A percentile compares a stretch with the other conserved stretches of the same genome.
Conservation (phyloP, 495 filamentous ascomycete genomes). For the Penicillium fimorum region DNA sequence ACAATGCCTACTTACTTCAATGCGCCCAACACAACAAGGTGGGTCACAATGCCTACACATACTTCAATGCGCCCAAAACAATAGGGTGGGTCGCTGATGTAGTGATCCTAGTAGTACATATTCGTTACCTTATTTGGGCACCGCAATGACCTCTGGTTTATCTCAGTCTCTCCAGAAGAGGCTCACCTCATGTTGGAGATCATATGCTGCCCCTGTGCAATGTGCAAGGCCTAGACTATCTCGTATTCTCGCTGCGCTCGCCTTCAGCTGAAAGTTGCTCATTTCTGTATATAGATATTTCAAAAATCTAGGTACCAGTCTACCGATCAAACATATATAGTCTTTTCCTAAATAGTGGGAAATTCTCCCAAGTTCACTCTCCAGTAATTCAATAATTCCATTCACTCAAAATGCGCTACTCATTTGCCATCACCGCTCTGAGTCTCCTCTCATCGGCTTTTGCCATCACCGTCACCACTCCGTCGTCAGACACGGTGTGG, state of each 20-base stretch:
- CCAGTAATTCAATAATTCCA: conserved; percentile 10
- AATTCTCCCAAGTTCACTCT: neutral
- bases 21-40: no score
- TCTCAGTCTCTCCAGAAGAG: conserved; percentile 3
- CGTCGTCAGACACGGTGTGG: conserved; percentile 13
- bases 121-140: conserved; percentile 13
- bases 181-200: conserved; percentile 6
- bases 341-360: conserved; percentile 1
- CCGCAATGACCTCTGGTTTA: neutral
- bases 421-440: conserved; percentile 12
- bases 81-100: conserved; percentile 6
- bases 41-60: no score
- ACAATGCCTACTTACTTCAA: no score
- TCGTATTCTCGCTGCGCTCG: conserved; percentile 15
- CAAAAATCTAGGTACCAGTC: conserved; percentile 4
- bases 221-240: conserved; percentile 6
- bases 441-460: conserved; percentile 17
- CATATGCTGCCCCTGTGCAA: conserved; percentile 6
- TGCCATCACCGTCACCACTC: conserved; percentile 16
- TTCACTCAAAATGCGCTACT: conserved; percentile 15
- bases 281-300: conserved; percentile 7
- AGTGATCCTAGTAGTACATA: conserved; percentile 2
- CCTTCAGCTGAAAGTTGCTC: conserved; percentile 7
- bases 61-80: no score
- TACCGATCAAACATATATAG: conserved; percentile 2